Conservation (phyloP, 1,284 basidiomycete species). For the Mycena sp. region DNA sequence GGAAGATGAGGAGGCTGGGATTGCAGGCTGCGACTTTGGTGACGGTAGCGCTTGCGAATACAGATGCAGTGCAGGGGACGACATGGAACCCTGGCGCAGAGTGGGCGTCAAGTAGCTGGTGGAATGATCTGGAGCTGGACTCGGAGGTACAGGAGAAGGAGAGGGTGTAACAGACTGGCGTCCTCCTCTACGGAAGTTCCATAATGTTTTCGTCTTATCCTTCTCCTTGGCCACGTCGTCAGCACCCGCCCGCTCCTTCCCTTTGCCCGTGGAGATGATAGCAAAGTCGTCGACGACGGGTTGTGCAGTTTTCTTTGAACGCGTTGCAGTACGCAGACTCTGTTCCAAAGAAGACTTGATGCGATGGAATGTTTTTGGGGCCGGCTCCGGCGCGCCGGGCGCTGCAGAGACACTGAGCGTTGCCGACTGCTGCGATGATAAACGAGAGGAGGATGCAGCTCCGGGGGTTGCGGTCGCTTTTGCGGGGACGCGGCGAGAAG, state of each 20-base stretch:
- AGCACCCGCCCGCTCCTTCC: slow-evolving; percentile 48
- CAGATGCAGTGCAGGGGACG: slow-evolving; percentile 73
- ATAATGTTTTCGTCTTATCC: slow-evolving; percentile 19
- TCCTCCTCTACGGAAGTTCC: slow-evolving; percentile 55
- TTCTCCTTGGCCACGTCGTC: slow-evolving; percentile 38
- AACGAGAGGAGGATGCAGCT: slow-evolving; percentile 57
- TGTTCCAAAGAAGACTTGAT: slow-evolving; percentile 74
- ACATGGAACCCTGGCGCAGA: slow-evolving; percentile 72
- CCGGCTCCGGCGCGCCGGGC: slow-evolving; percentile 46
- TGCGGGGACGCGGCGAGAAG: slow-evolving; percentile 50
- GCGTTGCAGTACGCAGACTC: slow-evolving; percentile 68
- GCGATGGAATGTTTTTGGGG: slow-evolving; percentile 67
- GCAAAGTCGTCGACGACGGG: slow-evolving; percentile 52
- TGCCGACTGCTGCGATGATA: slow-evolving; percentile 42
- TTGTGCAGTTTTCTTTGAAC: slow-evolving; percentile 57
- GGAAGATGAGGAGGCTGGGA: slow-evolving; percentile 57
- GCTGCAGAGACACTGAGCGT: slow-evolving; percentile 37
- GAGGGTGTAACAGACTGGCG: slow-evolving; percentile 55
- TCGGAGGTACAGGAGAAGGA: slow-evolving; percentile 47
- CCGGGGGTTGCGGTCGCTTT: slow-evolving; percentile 44
- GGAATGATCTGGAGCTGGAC: slow-evolving; percentile 45
- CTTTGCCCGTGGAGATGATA: slow-evolving; percentile 52
- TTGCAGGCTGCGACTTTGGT: slow-evolving; percentile 59
- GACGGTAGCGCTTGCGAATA: slow-evolving; percentile 62
- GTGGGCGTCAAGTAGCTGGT: slow-evolving; percentile 70